These are phyloP conservation scores for Epipyxis sp. DNA, from an alignment of 108 stramenopile genomes.

Conservation along the genomic window DNA sequence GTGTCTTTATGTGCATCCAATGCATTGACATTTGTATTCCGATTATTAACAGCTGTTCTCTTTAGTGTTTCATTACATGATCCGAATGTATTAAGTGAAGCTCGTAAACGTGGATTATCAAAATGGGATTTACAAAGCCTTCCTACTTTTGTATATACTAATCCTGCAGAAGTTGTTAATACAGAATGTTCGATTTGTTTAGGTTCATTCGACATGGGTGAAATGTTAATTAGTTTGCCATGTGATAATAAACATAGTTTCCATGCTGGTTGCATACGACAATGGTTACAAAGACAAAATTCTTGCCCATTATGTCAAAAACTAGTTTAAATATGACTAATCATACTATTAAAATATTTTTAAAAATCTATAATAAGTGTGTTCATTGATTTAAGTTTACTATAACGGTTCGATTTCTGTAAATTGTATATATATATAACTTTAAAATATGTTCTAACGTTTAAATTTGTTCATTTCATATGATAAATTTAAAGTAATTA, in stretches of 20 bases:
- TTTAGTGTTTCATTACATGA: not conserved
- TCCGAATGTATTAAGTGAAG: not conserved
- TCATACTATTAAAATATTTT: too few species aligned
- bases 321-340: too few species aligned
- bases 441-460: too few species aligned
- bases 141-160: slow-evolving; percentile 16
- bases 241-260: slow-evolving; percentile 18
- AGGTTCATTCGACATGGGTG: slow-evolving; percentile 5
- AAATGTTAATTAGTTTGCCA: slow-evolving; percentile 11
- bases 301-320: slow-evolving; percentile 27
- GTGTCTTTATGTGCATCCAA: slow-evolving; percentile 22
- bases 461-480: too few species aligned
- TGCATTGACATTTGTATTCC: not conserved
- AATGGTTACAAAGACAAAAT: slow-evolving; percentile 25
- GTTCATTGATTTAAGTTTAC: too few species aligned
- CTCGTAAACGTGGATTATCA: slow-evolving; percentile 3
- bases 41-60: not conserved
- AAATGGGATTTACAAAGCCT: slow-evolving; percentile 12
- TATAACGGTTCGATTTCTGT: too few species aligned
- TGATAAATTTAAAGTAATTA: too few species aligned
- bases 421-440: too few species aligned
- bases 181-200: slow-evolving; percentile 25
- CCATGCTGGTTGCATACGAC: slow-evolving; percentile 13
- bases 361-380: too few species aligned
- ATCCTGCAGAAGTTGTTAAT: not conserved